A percentile compares a stretch with the other conserved stretches of the same genome.
Conservation (phyloP, 805 yeast species). For the Wickerhamiella sorbophila region DNA sequence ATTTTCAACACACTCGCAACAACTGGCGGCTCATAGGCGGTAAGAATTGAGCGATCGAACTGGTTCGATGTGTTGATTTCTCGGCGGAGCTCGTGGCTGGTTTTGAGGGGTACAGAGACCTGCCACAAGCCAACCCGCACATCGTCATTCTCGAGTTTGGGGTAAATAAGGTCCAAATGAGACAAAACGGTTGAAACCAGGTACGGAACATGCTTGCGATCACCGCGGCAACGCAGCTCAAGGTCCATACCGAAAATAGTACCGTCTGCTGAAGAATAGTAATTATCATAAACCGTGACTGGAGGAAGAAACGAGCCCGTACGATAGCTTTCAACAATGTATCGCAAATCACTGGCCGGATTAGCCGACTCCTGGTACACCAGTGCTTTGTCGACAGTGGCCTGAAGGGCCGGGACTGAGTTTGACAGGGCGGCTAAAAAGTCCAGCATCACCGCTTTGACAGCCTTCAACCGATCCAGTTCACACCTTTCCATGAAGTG, state of each 20-base stretch:
- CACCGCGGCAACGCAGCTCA: constrained; percentile 55
- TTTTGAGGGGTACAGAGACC: constrained; percentile 43
- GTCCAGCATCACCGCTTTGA: constrained; percentile 62
- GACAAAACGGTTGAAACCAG: constrained; percentile 48
- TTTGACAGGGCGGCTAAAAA: constrained; percentile 53
- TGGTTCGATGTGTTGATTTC: constrained; percentile 23
- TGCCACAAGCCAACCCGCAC: constrained; percentile 58
- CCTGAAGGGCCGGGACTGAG: constrained; percentile 42
- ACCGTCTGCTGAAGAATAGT: constrained; percentile 49
- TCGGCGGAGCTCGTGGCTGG: constrained; percentile 47
- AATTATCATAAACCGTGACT: constrained; percentile 63
- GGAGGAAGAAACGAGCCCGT: constrained; percentile 67
- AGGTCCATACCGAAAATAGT: constrained; percentile 74
- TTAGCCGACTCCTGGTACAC: constrained; percentile 57
- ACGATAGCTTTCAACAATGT: constrained; percentile 48
- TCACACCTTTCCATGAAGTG: constrained; percentile 74
- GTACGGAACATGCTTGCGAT: constrained; percentile 56
- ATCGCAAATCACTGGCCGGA: constrained; percentile 53
- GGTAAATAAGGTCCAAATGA: constrained; percentile 56
- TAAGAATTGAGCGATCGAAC: constrained; percentile 21
- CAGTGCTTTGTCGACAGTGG: constrained; percentile 44
- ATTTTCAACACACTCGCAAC: constrained; percentile 58
- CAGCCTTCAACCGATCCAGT: constrained; percentile 56
- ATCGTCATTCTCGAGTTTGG: constrained; percentile 48
- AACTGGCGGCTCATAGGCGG: constrained; percentile 36